phyloP scores from a whole-genome alignment of 495 filamentous ascomycete genomes.

The Daldinia caldariorum region DNA sequence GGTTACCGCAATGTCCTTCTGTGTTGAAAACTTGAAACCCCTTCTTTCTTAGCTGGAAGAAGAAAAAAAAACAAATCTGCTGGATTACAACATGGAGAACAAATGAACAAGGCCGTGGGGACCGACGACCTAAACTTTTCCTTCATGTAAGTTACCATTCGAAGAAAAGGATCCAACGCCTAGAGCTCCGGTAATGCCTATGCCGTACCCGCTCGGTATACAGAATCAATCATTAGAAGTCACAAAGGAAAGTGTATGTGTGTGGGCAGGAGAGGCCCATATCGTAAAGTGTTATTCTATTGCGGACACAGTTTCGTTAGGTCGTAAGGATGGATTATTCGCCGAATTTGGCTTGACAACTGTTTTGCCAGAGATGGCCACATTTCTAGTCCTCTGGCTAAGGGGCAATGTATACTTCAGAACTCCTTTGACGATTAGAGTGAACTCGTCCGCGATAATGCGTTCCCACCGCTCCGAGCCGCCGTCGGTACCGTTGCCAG shows the following conservation, averaged over 20 bases:
- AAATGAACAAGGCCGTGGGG: conserved; percentile 21
- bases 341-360: conserved; percentile 62
- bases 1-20: conserved; percentile 41
- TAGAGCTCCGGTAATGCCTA: conserved; percentile 46
- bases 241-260: conserved; percentile 46
- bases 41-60: conserved; percentile 34
- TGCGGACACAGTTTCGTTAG: conserved; percentile 47
- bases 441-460: conserved; percentile 89
- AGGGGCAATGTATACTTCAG: conserved; percentile 90
- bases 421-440: conserved; percentile 87
- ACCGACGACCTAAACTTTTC: conserved; percentile 12
- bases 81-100: conserved; percentile 20
- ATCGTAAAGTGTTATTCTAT: conserved; percentile 39
- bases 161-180: conserved; percentile 48
- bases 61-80: conserved; percentile 38
- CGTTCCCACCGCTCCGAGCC: conserved; percentile 92
- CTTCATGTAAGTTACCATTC: conserved; percentile 14
- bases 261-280: conserved; percentile 42
- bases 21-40: conserved; percentile 36
- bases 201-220: conserved; percentile 49
- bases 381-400: conserved; percentile 69
- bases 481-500: conserved; percentile 88
- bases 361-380: conserved; percentile 60
- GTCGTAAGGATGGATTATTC: conserved; percentile 52
- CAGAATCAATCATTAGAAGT: conserved; percentile 42